These are phyloP conservation scores for Mycosphaerella arachidis DNA, from an alignment of 2,329 filamentous ascomycete genomes.

Conservation along the genomic window DNA sequence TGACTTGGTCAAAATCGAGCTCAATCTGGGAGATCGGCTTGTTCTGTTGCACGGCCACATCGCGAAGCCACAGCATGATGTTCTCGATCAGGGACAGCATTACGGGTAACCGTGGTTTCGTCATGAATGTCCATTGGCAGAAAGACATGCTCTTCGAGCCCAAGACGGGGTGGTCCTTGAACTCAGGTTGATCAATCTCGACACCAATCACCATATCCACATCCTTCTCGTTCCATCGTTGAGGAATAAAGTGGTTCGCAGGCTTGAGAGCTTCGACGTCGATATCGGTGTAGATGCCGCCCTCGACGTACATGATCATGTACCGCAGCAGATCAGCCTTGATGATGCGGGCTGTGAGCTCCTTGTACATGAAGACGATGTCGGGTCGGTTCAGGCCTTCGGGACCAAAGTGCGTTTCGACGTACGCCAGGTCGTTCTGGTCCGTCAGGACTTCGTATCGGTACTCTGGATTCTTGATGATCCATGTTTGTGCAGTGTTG, in stretches of 20 bases:
- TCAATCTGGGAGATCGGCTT: slow-evolving; percentile 57
- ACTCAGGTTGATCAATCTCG: slow-evolving; percentile 66
- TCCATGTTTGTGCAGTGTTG: slow-evolving; percentile 60
- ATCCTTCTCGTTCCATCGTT: slow-evolving; percentile 59
- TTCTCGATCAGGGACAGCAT: slow-evolving; percentile 66
- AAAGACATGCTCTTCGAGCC: slow-evolving; percentile 66
- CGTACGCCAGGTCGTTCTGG: slow-evolving; percentile 61
- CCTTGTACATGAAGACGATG: slow-evolving; percentile 58
- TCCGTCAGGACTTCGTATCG: slow-evolving; percentile 68
- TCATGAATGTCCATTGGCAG: slow-evolving; percentile 72
- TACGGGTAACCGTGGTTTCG: slow-evolving; percentile 61
- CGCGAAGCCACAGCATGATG: slow-evolving; percentile 62
- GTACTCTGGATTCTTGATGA: slow-evolving; percentile 60
- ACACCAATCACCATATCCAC: slow-evolving; percentile 67
- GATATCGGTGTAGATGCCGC: slow-evolving; percentile 57
- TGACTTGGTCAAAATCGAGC: slow-evolving; percentile 68
- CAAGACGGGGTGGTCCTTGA: slow-evolving; percentile 59
- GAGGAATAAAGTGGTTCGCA: slow-evolving; percentile 56
- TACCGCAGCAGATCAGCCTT: slow-evolving; percentile 64
- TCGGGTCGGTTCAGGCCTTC: slow-evolving; percentile 62
- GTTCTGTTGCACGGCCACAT: slow-evolving; percentile 55
- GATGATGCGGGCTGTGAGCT: slow-evolving; percentile 60
- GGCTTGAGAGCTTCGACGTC: slow-evolving; percentile 55
- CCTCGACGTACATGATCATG: slow-evolving; percentile 63
- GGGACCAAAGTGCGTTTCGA: slow-evolving; percentile 63